Percentiles rank a stretch among this genome's conserved stretches.
phyloP scores from a whole-genome alignment of 2,329 filamentous ascomycete genomes.

The Cladophialophora carrionii region DNA sequence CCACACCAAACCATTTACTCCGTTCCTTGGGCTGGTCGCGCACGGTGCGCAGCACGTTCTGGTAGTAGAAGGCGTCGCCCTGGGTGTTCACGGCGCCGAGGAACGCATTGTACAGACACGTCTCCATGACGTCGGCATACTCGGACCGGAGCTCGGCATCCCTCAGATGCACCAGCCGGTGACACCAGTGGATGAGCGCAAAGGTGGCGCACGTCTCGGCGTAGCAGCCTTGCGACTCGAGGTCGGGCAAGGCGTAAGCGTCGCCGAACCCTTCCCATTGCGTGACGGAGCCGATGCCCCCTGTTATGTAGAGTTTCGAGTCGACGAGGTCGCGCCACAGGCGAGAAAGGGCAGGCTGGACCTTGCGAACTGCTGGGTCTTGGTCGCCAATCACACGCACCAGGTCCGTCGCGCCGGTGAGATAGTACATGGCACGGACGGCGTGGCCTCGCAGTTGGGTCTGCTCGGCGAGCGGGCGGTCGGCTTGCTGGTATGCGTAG shows the following conservation, averaged over 20 bases:
- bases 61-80: slow-evolving; percentile 63
- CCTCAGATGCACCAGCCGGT: slow-evolving; percentile 1
- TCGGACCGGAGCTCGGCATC: slow-evolving; percentile 48
- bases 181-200: slow-evolving; percentile 14
- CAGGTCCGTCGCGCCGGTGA: slow-evolving; percentile 10
- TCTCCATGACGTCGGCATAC: slow-evolving; percentile 63
- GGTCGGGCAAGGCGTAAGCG: slow-evolving; percentile 10
- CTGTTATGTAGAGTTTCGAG: slow-evolving; percentile 13
- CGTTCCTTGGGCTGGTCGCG: slow-evolving; percentile 56
- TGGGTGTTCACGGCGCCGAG: slow-evolving; percentile 60
- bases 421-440: slow-evolving; percentile 15
- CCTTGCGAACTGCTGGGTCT: not conserved
- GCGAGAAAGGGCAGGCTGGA: slow-evolving; percentile 3
- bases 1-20: slow-evolving; percentile 63
- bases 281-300: slow-evolving; percentile 7
- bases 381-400: not conserved
- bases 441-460: slow-evolving; percentile 8
- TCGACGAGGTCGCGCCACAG: slow-evolving; percentile 16
- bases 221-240: slow-evolving; percentile 10
- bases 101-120: slow-evolving; percentile 64
- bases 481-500: slow-evolving; percentile 19
- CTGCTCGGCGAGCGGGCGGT: slow-evolving; percentile 5
- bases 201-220: slow-evolving; percentile 17
- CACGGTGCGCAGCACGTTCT: slow-evolving; percentile 59
- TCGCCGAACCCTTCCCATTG: slow-evolving; percentile 14